Evolutionary conservation across 371 early-diverging fungal genomes (phyloP).

Genomic region (Lichtheimia corymbifera): DNA sequence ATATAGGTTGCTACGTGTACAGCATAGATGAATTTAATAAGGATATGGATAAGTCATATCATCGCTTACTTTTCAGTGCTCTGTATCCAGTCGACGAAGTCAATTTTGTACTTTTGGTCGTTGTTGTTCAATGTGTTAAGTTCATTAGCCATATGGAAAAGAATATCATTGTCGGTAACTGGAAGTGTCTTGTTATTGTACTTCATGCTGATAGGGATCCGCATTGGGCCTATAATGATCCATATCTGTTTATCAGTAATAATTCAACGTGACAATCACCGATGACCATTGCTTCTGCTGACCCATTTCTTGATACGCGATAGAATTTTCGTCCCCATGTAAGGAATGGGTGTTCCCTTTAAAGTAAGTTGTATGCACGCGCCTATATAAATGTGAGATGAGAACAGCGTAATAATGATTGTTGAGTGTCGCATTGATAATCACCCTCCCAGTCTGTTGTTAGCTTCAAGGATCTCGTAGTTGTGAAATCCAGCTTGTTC

Average conservation of each 20-base stretch:
- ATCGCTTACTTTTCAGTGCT: conserved; percentile 24
- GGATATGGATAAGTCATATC: too few species aligned
- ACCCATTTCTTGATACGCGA: conserved; percentile 37
- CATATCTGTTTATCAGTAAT: not conserved
- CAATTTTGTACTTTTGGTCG: conserved; percentile 28
- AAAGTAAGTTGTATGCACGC: conserved; percentile 36
- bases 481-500: conserved; percentile 37
- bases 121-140: conserved; percentile 24
- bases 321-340: not conserved
- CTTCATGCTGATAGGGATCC: conserved; percentile 20
- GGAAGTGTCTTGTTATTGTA: conserved; percentile 29
- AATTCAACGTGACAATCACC: not conserved
- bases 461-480: conserved; percentile 34
- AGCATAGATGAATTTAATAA: not conserved
- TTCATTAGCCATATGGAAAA: conserved; percentile 30
- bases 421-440: not conserved
- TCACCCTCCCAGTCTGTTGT: conserved; percentile 33
- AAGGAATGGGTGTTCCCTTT: conserved; percentile 13
- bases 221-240: conserved; percentile 28
- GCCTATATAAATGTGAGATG: conserved; percentile 11
- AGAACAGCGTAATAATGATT: not conserved
- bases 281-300: not conserved
- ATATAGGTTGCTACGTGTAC: conserved; percentile 17
- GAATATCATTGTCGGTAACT: conserved; percentile 28
- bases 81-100: conserved; percentile 36